Conservation (phyloP, 768 basidiomycete genomes). For the Phylloporus sp. region DNA sequence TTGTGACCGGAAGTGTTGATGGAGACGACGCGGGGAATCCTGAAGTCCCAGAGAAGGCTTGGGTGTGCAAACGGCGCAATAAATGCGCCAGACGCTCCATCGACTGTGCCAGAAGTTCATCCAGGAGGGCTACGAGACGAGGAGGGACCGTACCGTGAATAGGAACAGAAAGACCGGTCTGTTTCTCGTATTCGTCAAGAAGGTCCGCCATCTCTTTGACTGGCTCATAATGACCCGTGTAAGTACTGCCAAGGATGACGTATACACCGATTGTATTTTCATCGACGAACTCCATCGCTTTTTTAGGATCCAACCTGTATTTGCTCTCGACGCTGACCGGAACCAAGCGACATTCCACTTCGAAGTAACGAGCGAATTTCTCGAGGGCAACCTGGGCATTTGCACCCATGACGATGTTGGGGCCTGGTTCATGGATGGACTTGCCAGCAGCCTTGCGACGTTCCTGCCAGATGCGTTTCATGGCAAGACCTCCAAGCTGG, state of each 20-base stretch:
- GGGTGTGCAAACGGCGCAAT: conserved; percentile 58
- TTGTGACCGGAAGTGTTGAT: conserved; percentile 62
- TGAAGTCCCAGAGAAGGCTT: conserved; percentile 55
- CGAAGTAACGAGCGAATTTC: conserved; percentile 65
- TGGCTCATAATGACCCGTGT: conserved; percentile 64
- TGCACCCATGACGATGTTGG: conserved; percentile 61
- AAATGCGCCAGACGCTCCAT: conserved; percentile 59
- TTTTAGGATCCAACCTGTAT: conserved; percentile 70
- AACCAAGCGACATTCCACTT: conserved; percentile 60
- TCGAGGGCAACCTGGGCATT: conserved; percentile 69
- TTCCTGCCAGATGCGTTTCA: conserved; percentile 69
- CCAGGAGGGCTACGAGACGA: conserved; percentile 22
- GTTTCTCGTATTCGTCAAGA: conserved; percentile 51
- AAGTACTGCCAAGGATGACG: conserved; percentile 54
- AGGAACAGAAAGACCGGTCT: conserved; percentile 41
- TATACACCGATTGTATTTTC: conserved; percentile 72
- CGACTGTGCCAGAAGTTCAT: conserved; percentile 32
- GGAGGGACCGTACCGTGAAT: conserved; percentile 31
- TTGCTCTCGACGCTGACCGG: conserved; percentile 63
- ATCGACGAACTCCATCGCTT: conserved; percentile 59
- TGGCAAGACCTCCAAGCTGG: conserved; percentile 65
- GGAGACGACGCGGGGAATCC: conserved; percentile 51
- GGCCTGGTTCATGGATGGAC: conserved; percentile 60
- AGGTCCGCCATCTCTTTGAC: conserved; percentile 82
- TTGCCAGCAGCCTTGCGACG: conserved; percentile 62